Conservation (phyloP, 1,284 basidiomycete species). For the Ustilago bromivora region DNA sequence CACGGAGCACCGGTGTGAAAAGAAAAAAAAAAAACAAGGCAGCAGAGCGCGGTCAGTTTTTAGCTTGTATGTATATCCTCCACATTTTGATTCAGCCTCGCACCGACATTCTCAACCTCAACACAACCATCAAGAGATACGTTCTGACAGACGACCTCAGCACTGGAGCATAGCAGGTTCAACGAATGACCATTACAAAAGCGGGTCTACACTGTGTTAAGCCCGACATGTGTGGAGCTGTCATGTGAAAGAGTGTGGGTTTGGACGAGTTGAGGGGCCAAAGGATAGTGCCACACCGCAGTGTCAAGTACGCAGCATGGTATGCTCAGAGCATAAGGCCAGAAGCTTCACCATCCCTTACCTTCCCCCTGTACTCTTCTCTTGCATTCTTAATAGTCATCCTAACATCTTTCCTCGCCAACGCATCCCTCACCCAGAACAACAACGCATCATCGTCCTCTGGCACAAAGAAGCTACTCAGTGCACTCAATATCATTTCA, state of each 20-base stretch:
- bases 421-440: conserved; percentile 52
- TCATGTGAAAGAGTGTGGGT: neutral
- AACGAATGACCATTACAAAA: neutral
- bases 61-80: neutral
- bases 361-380: conserved; percentile 33
- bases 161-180: neutral
- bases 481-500: conserved; percentile 52
- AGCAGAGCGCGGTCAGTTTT: conserved; percentile 8
- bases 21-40: conserved; percentile 8
- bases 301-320: no score
- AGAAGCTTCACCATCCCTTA: conserved; percentile 17
- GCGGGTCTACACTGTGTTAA: neutral
- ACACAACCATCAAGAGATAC: neutral
- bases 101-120: neutral
- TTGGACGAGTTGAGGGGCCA: neutral
- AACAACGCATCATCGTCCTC: conserved; percentile 64
- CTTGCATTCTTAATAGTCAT: conserved; percentile 21
- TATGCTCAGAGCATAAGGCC: conserved; percentile 24
- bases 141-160: neutral
- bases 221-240: neutral
- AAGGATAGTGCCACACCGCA: no score
- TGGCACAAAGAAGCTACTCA: conserved; percentile 59
- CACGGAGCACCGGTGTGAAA: neutral
- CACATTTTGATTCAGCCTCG: neutral
- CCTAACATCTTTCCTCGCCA: conserved; percentile 38